A percentile compares a stretch with the other conserved stretches of the same genome.
Conservation (phyloP, 1,284 basidiomycete genomes). For the Puccinia polysora region DNA sequence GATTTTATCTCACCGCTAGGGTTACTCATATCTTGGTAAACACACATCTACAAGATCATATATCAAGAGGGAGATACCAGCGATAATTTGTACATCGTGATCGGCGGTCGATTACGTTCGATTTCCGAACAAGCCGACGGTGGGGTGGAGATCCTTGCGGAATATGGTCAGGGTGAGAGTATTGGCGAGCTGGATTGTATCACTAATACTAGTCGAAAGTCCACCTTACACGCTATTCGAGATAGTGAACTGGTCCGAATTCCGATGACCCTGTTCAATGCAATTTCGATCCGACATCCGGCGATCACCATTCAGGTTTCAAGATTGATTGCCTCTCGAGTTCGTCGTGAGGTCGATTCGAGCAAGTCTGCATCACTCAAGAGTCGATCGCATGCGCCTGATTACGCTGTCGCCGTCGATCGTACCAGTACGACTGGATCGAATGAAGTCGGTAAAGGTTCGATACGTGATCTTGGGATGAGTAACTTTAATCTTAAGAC, state of each 20-base stretch:
- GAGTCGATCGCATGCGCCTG: conserved; percentile 44
- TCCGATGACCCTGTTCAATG: conserved; percentile 96
- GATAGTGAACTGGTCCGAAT: conserved; percentile 97
- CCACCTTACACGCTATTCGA: conserved; percentile 93
- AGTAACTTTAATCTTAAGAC: conserved; percentile 91
- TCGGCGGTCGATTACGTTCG: conserved; percentile 89
- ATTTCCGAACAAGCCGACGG: conserved; percentile 63
- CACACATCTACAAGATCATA: conserved; percentile 60
- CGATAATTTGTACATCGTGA: conserved; percentile 96
- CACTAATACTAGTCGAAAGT: conserved; percentile 77
- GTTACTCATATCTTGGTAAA: neutral
- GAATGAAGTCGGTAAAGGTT: conserved; percentile 53
- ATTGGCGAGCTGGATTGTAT: conserved; percentile 90
- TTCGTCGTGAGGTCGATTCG: conserved; percentile 72
- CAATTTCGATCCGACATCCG: conserved; percentile 73
- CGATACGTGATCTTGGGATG: conserved; percentile 58
- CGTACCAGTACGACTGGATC: conserved; percentile 25
- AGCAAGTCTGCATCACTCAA: conserved; percentile 54
- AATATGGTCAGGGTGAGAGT: conserved; percentile 81
- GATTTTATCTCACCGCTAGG: neutral
- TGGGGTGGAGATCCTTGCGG: conserved; percentile 72
- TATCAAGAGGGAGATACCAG: conserved; percentile 84
- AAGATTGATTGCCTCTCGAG: conserved; percentile 85
- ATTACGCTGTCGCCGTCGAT: conserved; percentile 24
- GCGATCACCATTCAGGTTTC: conserved; percentile 92